Base-by-base conservation (phyloP, 805 yeast genomes). In the Candida xiaguanensis region DNA sequence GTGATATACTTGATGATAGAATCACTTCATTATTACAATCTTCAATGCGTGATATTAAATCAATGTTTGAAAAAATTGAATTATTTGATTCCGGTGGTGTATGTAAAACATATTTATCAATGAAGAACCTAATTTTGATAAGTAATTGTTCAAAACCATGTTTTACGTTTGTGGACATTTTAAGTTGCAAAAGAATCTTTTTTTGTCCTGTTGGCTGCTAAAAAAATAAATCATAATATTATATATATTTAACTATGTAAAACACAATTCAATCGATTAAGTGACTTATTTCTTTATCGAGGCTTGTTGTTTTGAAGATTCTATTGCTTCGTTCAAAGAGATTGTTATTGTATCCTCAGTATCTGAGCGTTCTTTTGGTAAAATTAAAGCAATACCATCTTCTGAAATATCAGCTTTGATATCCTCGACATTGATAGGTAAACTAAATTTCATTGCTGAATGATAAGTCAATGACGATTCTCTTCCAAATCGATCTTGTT, bases 401-500 rank as follows among this genome's bases (percentile, higher is more conserved):
- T 47, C 48, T 5, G 47, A 42, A 13, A 46, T 46, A 36, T 50
- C 52, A 23, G 56, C 59, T 14, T 42, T 40, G 18, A 56, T 51
- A 15, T 47, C 50, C 31, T 50, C 55, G 16, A 40, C 39, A 11
- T 48, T 48, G n/a, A 59, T 56, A 4, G 53, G 43, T 40, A 56
- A 53, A 13, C 49, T 56, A 36, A 58, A 58, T 11, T 40, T 42
- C 12, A 53, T 44, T 12, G 45, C 45, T 39, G 52, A 53, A 28
- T 47, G 52, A 30, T 44, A 55, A 18, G 44, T 44, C 23, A 50
- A 46, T 2, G 51, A 32, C 31, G 40, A 42, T 13, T 33, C 37
- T 27, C 40, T 47, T 12, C 39, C 48, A 34, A 40, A 41, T 18
- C 38, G 15, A 14, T 48, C 51, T 16, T 38, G 40, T 35, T 50